phyloP scores from a whole-genome alignment of 2,329 filamentous ascomycete genomes.

The Alternaria brassicae region DNA sequence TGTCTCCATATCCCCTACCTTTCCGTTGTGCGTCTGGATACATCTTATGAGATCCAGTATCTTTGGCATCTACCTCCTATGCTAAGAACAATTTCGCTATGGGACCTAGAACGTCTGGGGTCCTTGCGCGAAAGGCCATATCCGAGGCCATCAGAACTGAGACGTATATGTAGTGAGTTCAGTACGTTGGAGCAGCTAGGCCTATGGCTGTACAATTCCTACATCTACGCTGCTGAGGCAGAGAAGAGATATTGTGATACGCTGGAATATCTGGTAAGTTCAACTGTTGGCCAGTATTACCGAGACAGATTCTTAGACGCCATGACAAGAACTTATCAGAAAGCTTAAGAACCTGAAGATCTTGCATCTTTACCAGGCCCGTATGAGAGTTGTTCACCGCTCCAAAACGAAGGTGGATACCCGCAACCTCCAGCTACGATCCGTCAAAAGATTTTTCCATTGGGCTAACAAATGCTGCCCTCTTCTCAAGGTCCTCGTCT shows the following conservation, averaged over 20 bases:
- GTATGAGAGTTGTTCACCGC: not conserved
- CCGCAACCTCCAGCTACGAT: not conserved
- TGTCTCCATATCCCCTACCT: not conserved
- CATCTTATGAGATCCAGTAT: not conserved
- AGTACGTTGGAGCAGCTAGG: not conserved
- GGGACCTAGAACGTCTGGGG: not conserved
- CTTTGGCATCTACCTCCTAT: not conserved
- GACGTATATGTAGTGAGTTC: not conserved
- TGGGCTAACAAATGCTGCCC: constrained; percentile 4
- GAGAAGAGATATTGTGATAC: not conserved
- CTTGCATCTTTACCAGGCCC: constrained; percentile 9
- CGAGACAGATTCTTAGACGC: not conserved
- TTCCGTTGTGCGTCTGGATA: too few relatives aligned
- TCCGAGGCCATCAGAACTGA: not conserved
- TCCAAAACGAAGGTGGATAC: not conserved
- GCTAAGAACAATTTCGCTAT: not conserved
- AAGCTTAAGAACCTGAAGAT: constrained; percentile 8
- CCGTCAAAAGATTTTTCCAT: constrained; percentile 9
- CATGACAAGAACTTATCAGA: constrained; percentile 5
- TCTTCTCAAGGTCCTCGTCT: constrained; percentile 2
- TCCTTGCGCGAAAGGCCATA: too few relatives aligned
- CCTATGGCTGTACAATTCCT: not conserved
- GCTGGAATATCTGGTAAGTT: not conserved
- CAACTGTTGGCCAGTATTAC: not conserved
- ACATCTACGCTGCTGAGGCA: not conserved